phyloP scores from a whole-genome alignment of 306 rosid species.

The Quercus mongolica region DNA sequence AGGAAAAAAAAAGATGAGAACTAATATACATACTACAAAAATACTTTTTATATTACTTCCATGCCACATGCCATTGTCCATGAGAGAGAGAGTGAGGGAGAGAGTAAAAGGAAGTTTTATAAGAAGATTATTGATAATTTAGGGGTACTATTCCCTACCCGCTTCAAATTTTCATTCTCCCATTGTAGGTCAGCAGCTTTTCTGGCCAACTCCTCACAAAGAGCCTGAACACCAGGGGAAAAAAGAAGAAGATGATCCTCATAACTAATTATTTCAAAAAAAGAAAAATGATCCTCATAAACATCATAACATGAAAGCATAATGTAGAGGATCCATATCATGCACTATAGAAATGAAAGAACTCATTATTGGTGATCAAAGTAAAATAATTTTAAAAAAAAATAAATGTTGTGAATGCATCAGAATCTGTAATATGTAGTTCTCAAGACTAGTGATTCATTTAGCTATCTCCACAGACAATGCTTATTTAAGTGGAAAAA shows the following conservation, averaged over 20 bases:
- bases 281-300: conserved; percentile 9
- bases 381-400: not conserved
- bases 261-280: too few species aligned
- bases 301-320: conserved; percentile 13
- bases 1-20: conserved; percentile 11
- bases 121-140: conserved; percentile 6
- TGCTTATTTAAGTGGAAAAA: not conserved
- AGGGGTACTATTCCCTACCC: conserved; percentile 41
- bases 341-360: too few species aligned
- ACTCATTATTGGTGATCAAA: too few species aligned
- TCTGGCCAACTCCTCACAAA: conserved; percentile 74
- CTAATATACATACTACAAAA: not conserved
- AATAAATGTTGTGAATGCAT: not conserved
- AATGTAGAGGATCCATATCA: conserved; percentile 11
- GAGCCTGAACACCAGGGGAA: conserved; percentile 50
- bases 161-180: conserved; percentile 78
- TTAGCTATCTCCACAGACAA: too few species aligned
- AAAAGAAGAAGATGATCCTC: not conserved
- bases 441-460: not conserved
- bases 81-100: not conserved
- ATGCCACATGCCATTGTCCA: not conserved
- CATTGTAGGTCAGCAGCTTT: conserved; percentile 67
- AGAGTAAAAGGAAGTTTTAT: conserved; percentile 10
- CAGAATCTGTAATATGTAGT: not conserved
- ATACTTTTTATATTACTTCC: not conserved